Percentiles rank a stretch among this genome's conserved stretches.
Conservation (phyloP, 2,329 filamentous ascomycete genomes). For the Fusarium protoensiforme region DNA sequence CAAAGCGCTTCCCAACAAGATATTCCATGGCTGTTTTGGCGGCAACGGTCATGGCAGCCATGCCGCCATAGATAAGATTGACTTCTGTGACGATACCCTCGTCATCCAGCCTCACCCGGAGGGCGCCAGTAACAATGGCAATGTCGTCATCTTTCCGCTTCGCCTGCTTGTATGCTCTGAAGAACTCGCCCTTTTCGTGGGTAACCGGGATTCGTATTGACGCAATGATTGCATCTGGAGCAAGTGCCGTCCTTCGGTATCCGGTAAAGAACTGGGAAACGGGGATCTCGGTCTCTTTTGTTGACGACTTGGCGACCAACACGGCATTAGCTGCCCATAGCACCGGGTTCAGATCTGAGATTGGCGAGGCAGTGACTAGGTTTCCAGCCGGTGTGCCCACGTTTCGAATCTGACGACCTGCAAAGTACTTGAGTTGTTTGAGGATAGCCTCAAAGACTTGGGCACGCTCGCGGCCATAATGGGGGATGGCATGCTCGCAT, state of each 20-base stretch:
- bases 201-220: slow-evolving; percentile 87
- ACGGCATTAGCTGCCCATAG: slow-evolving; percentile 88
- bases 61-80: slow-evolving; percentile 91
- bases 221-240: slow-evolving; percentile 84
- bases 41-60: slow-evolving; percentile 91
- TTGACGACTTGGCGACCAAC: slow-evolving; percentile 81
- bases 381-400: slow-evolving; percentile 98
- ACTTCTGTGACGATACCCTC: slow-evolving; percentile 77
- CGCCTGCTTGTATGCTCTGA: slow-evolving; percentile 93
- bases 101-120: slow-evolving; percentile 78
- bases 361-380: slow-evolving; percentile 92
- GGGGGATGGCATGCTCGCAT: slow-evolving; percentile 79
- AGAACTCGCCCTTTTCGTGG: slow-evolving; percentile 79
- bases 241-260: slow-evolving; percentile 86
- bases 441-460: slow-evolving; percentile 92
- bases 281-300: slow-evolving; percentile 82
- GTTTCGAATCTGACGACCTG: slow-evolving; percentile 94
- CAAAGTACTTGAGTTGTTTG: slow-evolving; percentile 95
- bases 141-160: slow-evolving; percentile 99
- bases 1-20: slow-evolving; percentile 81
- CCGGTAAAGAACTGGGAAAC: slow-evolving; percentile 94
- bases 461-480: slow-evolving; percentile 76
- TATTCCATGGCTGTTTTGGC: slow-evolving; percentile 82
- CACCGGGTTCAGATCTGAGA: slow-evolving; percentile 95
- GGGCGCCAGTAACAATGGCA: slow-evolving; percentile 91